Percentiles rank a stretch among this genome's conserved stretches.
phyloP scores from a whole-genome alignment of 2,329 filamentous ascomycete species.

The Fusarium redolens region DNA sequence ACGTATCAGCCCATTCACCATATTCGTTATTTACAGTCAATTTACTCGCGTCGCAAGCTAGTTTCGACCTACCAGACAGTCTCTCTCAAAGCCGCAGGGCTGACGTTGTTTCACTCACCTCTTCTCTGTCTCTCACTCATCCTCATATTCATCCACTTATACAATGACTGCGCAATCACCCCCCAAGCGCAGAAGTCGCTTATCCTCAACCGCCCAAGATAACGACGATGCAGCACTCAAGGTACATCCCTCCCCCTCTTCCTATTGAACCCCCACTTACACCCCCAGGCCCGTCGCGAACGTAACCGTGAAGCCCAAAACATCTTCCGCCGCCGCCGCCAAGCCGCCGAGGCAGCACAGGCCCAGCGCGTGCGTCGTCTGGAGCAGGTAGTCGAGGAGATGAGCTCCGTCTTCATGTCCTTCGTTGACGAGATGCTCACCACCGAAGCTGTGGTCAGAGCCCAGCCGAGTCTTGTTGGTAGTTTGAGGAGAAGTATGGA shows the following conservation, averaged over 20 bases:
- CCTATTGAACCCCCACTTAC: constrained; percentile 7
- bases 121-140: background rate
- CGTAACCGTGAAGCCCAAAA: constrained; percentile 48
- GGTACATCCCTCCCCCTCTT: constrained; percentile 9
- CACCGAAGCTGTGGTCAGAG: constrained; percentile 37
- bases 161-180: constrained; percentile 20
- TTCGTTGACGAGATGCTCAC: constrained; percentile 46
- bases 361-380: constrained; percentile 41
- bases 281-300: constrained; percentile 42
- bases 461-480: constrained; percentile 33
- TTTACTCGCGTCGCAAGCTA: background rate
- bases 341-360: constrained; percentile 45
- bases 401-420: constrained; percentile 45
- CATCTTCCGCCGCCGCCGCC: constrained; percentile 44
- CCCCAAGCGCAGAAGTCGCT: constrained; percentile 39
- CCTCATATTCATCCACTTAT: background rate
- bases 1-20: background rate
- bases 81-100: background rate
- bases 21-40: background rate
- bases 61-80: background rate
- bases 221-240: constrained; percentile 43
- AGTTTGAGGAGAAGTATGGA: constrained; percentile 37
- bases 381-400: constrained; percentile 46
- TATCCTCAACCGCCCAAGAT: constrained; percentile 28
- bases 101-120: background rate